Evolutionary conservation across 2,329 filamentous ascomycete genomes (phyloP).

Genomic region (Geoglossum cookeanum): DNA sequence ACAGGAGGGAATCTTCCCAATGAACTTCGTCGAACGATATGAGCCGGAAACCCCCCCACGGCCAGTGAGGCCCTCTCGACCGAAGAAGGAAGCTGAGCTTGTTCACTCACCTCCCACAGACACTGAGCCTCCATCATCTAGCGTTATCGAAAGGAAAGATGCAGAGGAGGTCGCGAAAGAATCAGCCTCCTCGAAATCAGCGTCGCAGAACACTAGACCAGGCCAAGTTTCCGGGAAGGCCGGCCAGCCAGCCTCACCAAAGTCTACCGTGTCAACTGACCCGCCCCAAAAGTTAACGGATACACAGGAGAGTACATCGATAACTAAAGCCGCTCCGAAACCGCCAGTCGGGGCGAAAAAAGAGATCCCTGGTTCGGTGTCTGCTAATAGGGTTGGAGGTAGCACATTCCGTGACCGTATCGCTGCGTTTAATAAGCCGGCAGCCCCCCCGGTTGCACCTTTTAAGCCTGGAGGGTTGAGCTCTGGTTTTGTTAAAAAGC

Average conservation of each 20-base stretch:
- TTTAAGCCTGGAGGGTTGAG: slow-evolving; percentile 58
- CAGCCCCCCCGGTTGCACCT: slow-evolving; percentile 70
- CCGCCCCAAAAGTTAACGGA: background rate
- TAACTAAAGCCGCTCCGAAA: slow-evolving; percentile 15
- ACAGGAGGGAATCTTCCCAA: slow-evolving; percentile 75
- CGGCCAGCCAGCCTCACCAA: background rate
- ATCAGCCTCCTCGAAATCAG: background rate
- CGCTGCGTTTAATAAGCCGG: slow-evolving; percentile 85
- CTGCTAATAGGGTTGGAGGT: slow-evolving; percentile 49
- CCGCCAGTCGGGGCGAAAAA: slow-evolving; percentile 18
- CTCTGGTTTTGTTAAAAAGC: slow-evolving; percentile 76
- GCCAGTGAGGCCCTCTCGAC: slow-evolving; percentile 49
- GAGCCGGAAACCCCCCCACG: slow-evolving; percentile 81
- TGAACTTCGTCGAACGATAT: slow-evolving; percentile 94
- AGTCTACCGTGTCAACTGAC: background rate
- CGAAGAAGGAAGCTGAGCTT: slow-evolving; percentile 39
- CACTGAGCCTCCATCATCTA: slow-evolving; percentile 9
- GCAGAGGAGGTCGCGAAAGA: background rate
- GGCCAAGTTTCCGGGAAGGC: background rate
- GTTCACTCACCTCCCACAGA: slow-evolving; percentile 10
- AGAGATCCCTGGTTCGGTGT: slow-evolving; percentile 38
- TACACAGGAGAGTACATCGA: background rate
- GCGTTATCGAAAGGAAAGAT: background rate
- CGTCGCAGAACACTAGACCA: background rate
- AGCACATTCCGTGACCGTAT: slow-evolving; percentile 89